Conservation (phyloP, 176 grass and related monocot species). For the Alopecurus myosuroides region DNA sequence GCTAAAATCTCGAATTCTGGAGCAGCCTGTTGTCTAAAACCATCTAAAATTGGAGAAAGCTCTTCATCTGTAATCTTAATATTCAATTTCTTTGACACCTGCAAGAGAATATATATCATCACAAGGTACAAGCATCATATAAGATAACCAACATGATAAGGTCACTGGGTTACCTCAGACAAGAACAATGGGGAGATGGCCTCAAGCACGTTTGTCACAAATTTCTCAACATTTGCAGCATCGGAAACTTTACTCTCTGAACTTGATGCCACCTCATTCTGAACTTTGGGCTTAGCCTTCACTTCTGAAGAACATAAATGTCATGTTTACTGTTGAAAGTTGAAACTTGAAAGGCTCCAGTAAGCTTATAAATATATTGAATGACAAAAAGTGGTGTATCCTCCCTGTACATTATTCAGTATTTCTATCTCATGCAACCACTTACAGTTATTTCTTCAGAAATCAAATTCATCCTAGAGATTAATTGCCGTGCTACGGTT, state of each 20-base stretch:
- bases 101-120: slow-evolving; percentile 34
- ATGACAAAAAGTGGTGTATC: neutral
- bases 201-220: slow-evolving; percentile 63
- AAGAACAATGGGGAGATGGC: slow-evolving; percentile 53
- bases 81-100: slow-evolving; percentile 68
- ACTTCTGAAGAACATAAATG: slow-evolving; percentile 35
- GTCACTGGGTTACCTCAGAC: slow-evolving; percentile 49
- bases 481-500: neutral
- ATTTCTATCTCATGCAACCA: neutral
- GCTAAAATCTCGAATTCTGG: slow-evolving; percentile 54
- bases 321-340: slow-evolving; percentile 1
- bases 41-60: slow-evolving; percentile 46
- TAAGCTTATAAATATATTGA: slow-evolving; percentile 8
- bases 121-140: neutral
- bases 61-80: slow-evolving; percentile 31
- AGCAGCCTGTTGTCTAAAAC: slow-evolving; percentile 24
- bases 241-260: slow-evolving; percentile 29
- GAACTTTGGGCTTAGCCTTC: slow-evolving; percentile 40
- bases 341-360: slow-evolving; percentile 4
- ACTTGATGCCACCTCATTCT: slow-evolving; percentile 38
- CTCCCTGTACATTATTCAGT: neutral
- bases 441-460: neutral
- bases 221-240: slow-evolving; percentile 45
- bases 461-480: neutral
- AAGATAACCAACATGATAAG: slow-evolving; percentile 6